Evolutionary conservation across 192 early-diverging fungal species (phyloP).

Genomic region (Backusella tarrabulga): DNA sequence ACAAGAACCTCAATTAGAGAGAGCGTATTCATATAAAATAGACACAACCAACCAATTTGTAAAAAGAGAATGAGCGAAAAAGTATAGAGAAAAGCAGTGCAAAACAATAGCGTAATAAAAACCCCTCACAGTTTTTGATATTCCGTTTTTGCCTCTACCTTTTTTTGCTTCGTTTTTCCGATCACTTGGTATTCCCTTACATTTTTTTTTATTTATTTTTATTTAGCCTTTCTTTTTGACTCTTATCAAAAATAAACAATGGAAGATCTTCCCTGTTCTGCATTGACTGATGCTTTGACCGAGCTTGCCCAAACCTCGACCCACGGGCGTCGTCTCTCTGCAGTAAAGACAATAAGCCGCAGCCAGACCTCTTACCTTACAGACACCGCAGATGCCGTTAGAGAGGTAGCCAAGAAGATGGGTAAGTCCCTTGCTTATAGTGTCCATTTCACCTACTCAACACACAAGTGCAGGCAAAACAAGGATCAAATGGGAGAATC

Average conservation of each 20-base stretch:
- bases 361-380: background rate
- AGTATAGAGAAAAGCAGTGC: background rate
- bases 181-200: background rate
- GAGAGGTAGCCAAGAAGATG: slow-evolving; percentile 21
- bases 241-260: background rate
- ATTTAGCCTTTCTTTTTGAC: background rate
- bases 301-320: background rate
- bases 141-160: background rate
- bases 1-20: too few species aligned
- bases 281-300: background rate
- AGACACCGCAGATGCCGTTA: slow-evolving; percentile 15
- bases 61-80: too few species aligned
- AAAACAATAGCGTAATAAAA: background rate
- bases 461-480: slow-evolving; percentile 10
- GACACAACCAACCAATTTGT: too few species aligned
- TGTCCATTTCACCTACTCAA: too few species aligned
- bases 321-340: background rate
- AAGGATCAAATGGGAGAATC: slow-evolving; percentile 34
- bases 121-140: background rate
- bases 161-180: background rate
- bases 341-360: background rate
- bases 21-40: too few species aligned
- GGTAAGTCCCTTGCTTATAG: background rate
- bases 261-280: slow-evolving; percentile 4
- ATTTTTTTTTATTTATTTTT: background rate